Base-by-base conservation (phyloP, 2,329 filamentous ascomycete species). In the Pyrenophora teres region DNA sequence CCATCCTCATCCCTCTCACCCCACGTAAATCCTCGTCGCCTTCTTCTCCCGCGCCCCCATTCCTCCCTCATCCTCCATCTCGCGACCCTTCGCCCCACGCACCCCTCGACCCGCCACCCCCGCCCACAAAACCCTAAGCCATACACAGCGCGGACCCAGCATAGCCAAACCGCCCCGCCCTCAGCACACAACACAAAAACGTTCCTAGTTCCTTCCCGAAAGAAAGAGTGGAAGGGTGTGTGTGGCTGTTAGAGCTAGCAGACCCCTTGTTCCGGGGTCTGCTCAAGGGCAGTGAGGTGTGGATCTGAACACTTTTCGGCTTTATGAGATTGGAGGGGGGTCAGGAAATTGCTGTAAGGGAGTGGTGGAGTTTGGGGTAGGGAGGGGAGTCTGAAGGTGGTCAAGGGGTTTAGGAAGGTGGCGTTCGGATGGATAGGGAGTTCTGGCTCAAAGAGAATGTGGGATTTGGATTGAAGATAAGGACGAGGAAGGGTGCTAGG, bases 221-320 rank as follows among this genome's bases (percentile, higher is more conserved):
- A 30, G 10, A 30, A 27, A 41, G 52, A 54, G 51, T 50, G 54
- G 40, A 47, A 55, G 57, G 40, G 51, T 42, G 36, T 36, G 19
- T 43, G 36, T 36, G 40, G 41, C 19, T 43, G 37, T 44, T 43
- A 27, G 8, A 37, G 41, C 49, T 47, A 47, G 37, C 31, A 31
- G 9, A n/a, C 49, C 39, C 50, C 50, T 35, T 25, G 36, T 58
- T 21, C 54, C 45, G 40, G 40, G 39, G 37, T 16, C 38, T 40
- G 35, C 45, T 49, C 8, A 49, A 50, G 32, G 48, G 30, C 37
- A n/a, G 32, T 30, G 43, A 38, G 56, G 45, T 36, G 54, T 52
- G 56, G 45, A 8, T 42, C 59, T 60, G 58, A 61, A 52, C 59
- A 48, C 59, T 58, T 57, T 60, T 62, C 56, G 35, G 49, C 16